Evolutionary conservation across 108 stramenopile species (phyloP).

Genomic region (Cyclotella baltica): DNA sequence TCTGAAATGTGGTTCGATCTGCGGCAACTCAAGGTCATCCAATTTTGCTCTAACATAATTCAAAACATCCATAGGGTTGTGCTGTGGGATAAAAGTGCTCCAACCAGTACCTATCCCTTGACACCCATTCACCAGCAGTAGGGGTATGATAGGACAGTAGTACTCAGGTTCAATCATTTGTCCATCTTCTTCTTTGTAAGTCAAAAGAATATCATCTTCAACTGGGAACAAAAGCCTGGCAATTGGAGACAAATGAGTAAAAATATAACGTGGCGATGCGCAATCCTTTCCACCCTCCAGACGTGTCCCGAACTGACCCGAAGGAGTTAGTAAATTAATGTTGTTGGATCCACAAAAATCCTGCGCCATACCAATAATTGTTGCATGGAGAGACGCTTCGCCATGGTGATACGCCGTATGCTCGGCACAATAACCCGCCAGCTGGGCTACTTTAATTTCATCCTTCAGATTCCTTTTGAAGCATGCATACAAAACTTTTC

Average conservation of each 20-base stretch:
- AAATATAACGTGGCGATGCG: slow-evolving; percentile 94
- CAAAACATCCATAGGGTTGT: slow-evolving; percentile 85
- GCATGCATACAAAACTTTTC: slow-evolving; percentile 93
- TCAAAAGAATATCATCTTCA: slow-evolving; percentile 80
- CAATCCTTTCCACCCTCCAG: slow-evolving; percentile 89
- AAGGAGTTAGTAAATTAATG: slow-evolving; percentile 86
- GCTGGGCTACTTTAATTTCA: slow-evolving; percentile 94
- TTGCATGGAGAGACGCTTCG: slow-evolving; percentile 91
- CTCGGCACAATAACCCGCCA: slow-evolving; percentile 92
- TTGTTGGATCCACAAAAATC: slow-evolving; percentile 96
- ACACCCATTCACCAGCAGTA: slow-evolving; percentile 89
- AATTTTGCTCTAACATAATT: slow-evolving; percentile 78
- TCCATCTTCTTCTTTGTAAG: slow-evolving; percentile 89
- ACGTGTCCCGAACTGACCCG: slow-evolving; percentile 94
- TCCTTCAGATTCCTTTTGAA: slow-evolving; percentile 88
- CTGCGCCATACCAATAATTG: slow-evolving; percentile 95
- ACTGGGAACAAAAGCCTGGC: slow-evolving; percentile 83
- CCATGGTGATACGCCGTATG: slow-evolving; percentile 97
- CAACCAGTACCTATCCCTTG: slow-evolving; percentile 98
- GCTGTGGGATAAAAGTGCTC: slow-evolving; percentile 89
- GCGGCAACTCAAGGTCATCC: slow-evolving; percentile 54
- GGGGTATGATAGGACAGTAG: slow-evolving; percentile 87
- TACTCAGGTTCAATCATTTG: slow-evolving; percentile 85
- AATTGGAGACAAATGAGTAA: slow-evolving; percentile 80
- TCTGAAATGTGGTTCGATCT: slow-evolving; percentile 64